Evolutionary conservation across 371 early-diverging fungal species (phyloP).

Genomic region (Haplosporangium sp.): DNA sequence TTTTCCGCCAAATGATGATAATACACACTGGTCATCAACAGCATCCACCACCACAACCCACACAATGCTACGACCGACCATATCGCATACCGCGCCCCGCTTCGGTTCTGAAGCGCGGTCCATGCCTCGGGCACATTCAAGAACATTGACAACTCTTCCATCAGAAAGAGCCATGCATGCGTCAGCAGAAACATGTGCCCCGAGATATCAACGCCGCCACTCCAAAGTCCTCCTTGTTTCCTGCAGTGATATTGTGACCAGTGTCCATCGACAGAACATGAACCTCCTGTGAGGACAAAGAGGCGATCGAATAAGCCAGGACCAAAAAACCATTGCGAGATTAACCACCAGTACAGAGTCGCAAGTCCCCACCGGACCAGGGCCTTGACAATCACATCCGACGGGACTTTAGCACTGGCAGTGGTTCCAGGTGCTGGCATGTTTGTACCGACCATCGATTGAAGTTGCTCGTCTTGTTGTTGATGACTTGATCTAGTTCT

Average conservation of each 20-base stretch:
- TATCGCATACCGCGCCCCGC: constrained; percentile 52
- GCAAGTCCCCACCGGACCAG: constrained; percentile 70
- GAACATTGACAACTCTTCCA: constrained; percentile 70
- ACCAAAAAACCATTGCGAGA: constrained; percentile 89
- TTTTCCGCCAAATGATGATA: constrained; percentile 85
- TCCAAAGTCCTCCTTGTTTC: constrained; percentile 77
- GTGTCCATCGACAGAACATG: constrained; percentile 53
- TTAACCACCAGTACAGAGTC: constrained; percentile 83
- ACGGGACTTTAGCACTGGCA: constrained; percentile 11
- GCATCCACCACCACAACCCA: constrained; percentile 79
- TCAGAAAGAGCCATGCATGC: constrained; percentile 83
- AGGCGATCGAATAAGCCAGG: constrained; percentile 85
- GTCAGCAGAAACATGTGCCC: constrained; percentile 92
- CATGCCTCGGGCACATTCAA: constrained; percentile 49
- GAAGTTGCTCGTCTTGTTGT: background rate
- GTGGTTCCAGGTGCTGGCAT: constrained; percentile 13
- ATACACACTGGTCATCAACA: constrained; percentile 81
- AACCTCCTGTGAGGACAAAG: constrained; percentile 77
- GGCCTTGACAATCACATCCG: constrained; percentile 39
- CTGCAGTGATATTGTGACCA: constrained; percentile 62
- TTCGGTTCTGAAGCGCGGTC: constrained; percentile 20
- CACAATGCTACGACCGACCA: constrained; percentile 54
- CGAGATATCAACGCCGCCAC: constrained; percentile 83
- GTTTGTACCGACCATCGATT: constrained; percentile 12
- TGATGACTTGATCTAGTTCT: constrained; percentile 9